Base-by-base conservation (phyloP, 164 flowering plant genomes). In the Magnolia kwangsiensis region DNA sequence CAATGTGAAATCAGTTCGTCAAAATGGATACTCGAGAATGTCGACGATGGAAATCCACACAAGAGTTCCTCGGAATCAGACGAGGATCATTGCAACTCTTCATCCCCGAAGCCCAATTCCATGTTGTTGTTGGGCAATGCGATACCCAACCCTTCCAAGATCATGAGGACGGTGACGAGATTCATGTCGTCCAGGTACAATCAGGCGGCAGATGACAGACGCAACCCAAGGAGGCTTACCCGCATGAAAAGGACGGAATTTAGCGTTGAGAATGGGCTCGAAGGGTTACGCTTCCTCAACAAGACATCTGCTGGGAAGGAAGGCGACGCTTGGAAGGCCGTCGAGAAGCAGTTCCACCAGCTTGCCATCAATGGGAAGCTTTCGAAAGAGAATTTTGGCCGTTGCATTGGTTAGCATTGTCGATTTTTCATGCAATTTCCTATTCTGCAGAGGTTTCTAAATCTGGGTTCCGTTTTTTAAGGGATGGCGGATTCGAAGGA, bases 401-500 rank as follows among this genome's bases (percentile, higher is more conserved):
- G 72, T 24, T 91, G 95, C 81, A 87, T 96, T 72, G 99, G 99
- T 84, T 71, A 75, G 71, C 6, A 51, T 4, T 37, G 59, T 11
- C 3, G 29, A 51, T 55, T 21, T n/a, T 50, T 37, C 37, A 70
- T 19, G 7, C 2, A 70, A 21, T 70, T 45, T 19, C 23, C 51
- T 11, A 1, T 7, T 2, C 4, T n/a, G 23, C 49, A 21, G 21
- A 8, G 10, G 72, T 45, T 70, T 21, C 23, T 19, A 8, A 50
- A 45, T 19, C 49, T 8, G 55, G 21, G 14, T 50, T 21, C n/a
- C 8, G 49, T 71, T 72, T 71, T 19, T n/a, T 23, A 58, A 96
- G 99, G 99, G 58, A 89, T 96, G 96, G 93, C 89, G 58, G 93
- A 92, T 20, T 87, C 95, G 0, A 89, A 84, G 80, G 97, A 92